These are phyloP conservation scores for Penicillium antarcticum DNA, from an alignment of 495 filamentous ascomycete genomes.

Conservation along the genomic window DNA sequence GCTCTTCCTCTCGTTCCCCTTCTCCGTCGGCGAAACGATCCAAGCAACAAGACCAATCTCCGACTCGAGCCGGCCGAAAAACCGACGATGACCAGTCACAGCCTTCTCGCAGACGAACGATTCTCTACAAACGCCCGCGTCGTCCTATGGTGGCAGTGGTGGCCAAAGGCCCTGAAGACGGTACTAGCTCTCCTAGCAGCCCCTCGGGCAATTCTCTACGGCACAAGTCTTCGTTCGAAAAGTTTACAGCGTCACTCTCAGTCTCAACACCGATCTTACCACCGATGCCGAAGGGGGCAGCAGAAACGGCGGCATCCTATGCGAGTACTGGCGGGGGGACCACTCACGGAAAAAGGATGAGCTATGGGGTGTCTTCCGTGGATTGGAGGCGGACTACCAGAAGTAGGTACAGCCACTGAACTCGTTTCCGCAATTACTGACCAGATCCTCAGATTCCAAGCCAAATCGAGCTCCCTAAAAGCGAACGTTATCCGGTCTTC, in stretches of 20 bases:
- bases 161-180: conserved; percentile 44
- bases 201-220: conserved; percentile 52
- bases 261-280: conserved; percentile 47
- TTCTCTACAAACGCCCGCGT: conserved; percentile 43
- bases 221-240: conserved; percentile 57
- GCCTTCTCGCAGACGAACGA: conserved; percentile 34
- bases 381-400: conserved; percentile 76
- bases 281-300: conserved; percentile 45
- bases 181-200: conserved; percentile 39
- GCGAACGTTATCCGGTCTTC: conserved; percentile 74
- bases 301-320: conserved; percentile 26
- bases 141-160: conserved; percentile 52
- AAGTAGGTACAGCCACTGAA: conserved; percentile 48
- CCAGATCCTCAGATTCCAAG: conserved; percentile 56
- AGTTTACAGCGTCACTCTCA: conserved; percentile 46
- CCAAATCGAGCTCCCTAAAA: conserved; percentile 72
- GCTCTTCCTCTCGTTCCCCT: conserved; percentile 59
- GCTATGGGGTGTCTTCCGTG: conserved; percentile 82
- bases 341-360: conserved; percentile 68
- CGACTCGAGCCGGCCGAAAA: conserved; percentile 20
- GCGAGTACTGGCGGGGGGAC: conserved; percentile 43
- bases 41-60: conserved; percentile 40
- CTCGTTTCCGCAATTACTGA: conserved; percentile 9
- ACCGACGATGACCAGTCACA: conserved; percentile 22
- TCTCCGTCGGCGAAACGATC: conserved; percentile 49